Base-by-base conservation (phyloP, 2,329 filamentous ascomycete species). In the Cladosporium austrohemisphaericum region DNA sequence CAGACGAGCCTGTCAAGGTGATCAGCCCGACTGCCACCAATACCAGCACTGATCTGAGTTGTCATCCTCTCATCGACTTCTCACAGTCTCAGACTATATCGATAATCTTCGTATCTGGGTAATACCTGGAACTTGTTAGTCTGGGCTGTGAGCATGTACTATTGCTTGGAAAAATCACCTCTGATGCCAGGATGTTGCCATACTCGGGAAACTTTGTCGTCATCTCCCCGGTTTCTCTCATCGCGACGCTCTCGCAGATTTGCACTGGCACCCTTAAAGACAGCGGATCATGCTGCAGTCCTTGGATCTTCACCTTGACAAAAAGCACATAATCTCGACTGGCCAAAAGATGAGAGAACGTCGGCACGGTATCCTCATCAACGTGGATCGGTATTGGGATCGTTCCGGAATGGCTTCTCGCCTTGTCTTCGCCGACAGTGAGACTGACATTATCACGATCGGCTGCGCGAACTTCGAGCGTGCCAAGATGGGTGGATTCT, bases 31-130 rank as follows among this genome's bases (percentile, higher is more conserved):
- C n/a, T n/a, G n/a, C n/a, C n/a, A n/a, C n/a, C n/a, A n/a, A n/a
- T n/a, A n/a, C n/a, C n/a, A n/a, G n/a, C n/a, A n/a, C n/a, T n/a
- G n/a, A n/a, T n/a, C n/a, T n/a, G n/a, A n/a, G n/a, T n/a, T n/a
- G n/a, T n/a, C n/a, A n/a, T n/a, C n/a, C n/a, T n/a, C n/a, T n/a
- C n/a, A n/a, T n/a, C n/a, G n/a, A n/a, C 25, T 25, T 14, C n/a
- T 47, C 43, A 38, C 7, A 14, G 16, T 5, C 16, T n/a, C 16
- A 47, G 23, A 13, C 43, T 38, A n/a, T 29, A 29, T 18, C 22
- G 25, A 11, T 47, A 25, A 16, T 47, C 43, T 31, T 47, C 33
- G 18, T 47, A 47, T 20, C 16, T 47, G 3, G 43, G 43, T 18
- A 47, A 25, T 2, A 29, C 25, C 43, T 47, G 18, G 10, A 22